A percentile compares a stretch with the other conserved stretches of the same genome.
Evolutionary conservation across 306 rosid genomes (phyloP).

Genomic region (Carpinus viminea): DNA sequence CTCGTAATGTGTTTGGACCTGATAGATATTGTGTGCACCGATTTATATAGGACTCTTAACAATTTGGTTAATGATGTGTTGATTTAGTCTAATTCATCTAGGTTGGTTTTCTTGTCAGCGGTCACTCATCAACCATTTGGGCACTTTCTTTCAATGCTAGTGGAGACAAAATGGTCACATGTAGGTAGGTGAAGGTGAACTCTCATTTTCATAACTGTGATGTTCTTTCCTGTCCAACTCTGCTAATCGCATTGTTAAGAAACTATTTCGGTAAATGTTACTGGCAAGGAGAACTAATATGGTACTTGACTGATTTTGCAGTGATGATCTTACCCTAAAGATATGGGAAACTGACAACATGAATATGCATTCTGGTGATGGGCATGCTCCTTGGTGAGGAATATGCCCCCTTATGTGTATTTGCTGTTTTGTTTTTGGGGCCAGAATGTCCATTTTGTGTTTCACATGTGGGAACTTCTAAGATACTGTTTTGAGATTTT

Average conservation of each 20-base stretch:
- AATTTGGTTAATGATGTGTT: background rate
- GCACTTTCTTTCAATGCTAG: conserved; percentile 73
- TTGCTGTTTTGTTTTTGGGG: background rate
- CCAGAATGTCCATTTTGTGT: conserved; percentile 9
- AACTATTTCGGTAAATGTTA: background rate
- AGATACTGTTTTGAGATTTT: background rate
- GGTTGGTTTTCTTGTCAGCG: conserved; percentile 54
- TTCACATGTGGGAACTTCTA: background rate
- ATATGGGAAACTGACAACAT: conserved; percentile 73
- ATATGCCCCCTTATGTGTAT: background rate
- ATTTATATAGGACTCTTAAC: conserved; percentile 17
- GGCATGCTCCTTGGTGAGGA: conserved; percentile 74
- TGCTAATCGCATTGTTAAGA: background rate
- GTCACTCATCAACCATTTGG: conserved; percentile 94
- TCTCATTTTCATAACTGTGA: background rate
- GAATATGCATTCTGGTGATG: conserved; percentile 59
- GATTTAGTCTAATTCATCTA: conserved; percentile 5
- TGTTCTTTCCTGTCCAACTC: background rate
- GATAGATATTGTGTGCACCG: background rate
- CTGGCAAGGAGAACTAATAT: conserved; percentile 3
- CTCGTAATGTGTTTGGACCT: background rate
- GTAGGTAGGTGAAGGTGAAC: conserved; percentile 56
- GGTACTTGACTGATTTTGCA: conserved; percentile 36
- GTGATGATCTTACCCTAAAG: conserved; percentile 89
- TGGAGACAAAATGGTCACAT: conserved; percentile 91